Conservation (phyloP, 179 eudicot genomes). For the Sideroxylon spinosum region DNA sequence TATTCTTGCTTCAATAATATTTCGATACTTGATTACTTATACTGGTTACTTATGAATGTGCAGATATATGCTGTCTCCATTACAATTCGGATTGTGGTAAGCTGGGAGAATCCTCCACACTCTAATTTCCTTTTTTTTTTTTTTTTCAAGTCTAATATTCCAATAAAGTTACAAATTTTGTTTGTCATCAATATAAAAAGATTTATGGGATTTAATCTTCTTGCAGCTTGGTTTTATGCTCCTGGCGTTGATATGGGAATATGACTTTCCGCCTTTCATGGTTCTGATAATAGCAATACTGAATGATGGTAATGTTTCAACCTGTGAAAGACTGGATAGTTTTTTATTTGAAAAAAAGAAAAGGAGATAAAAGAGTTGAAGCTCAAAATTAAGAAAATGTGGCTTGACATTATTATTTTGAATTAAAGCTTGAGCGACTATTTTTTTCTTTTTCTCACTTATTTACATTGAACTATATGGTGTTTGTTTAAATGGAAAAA, state of each 20-base stretch:
- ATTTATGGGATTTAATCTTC: not conserved
- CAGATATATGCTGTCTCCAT: conserved; percentile 85
- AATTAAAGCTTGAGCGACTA: too few species aligned
- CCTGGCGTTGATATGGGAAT: conserved; percentile 72
- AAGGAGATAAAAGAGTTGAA: too few species aligned
- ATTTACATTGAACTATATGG: too few species aligned
- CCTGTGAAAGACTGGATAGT: too few species aligned
- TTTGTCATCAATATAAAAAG: not conserved
- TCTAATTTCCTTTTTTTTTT: not conserved
- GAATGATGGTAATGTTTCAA: conserved; percentile 56
- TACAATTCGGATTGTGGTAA: conserved; percentile 74
- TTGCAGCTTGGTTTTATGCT: conserved; percentile 72
- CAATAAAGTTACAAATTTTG: not conserved
- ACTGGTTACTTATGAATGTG: conserved; percentile 15
- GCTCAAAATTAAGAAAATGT: too few species aligned
- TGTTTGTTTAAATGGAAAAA: too few species aligned
- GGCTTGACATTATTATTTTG: too few species aligned
- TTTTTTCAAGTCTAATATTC: not conserved
- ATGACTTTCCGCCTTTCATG: conserved; percentile 86
- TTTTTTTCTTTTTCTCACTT: too few species aligned
- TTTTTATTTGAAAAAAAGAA: too few species aligned
- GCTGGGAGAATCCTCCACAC: conserved; percentile 8
- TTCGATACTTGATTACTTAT: not conserved
- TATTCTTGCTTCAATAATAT: too few species aligned
- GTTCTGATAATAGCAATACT: conserved; percentile 71